Base-by-base conservation (phyloP, 208 protist species). In the Tritrichomonas foetus region DNA sequence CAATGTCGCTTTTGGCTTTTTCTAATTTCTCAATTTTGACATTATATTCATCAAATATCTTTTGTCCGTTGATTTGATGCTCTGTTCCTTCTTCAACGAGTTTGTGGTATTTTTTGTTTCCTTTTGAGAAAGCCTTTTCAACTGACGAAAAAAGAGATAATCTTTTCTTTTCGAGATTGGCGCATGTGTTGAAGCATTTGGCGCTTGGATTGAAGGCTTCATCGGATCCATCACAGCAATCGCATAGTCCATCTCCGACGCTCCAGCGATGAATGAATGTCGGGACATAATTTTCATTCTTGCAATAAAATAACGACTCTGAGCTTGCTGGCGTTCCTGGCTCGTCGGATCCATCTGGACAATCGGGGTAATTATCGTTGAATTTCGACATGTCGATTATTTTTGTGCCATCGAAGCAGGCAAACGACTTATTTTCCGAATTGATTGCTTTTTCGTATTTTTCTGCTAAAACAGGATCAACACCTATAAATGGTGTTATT, bases 161-260 rank as follows among this genome's bases (percentile, higher is more conserved):
- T 89, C 78, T 89, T 89, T 89, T 16, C 2, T 3, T 39, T 57
- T 89, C 78, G 30, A 89, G 78, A 0, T 33, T 16, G 0, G 41
- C 20, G 27, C 78, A 89, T 33, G 41, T 89, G 30, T 89, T 89
- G 41, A 47, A 27, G 47, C 78, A 89, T 33, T 57, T 53, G 2
- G 44, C 78, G 30, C 57, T 41, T 20, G 78, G 47, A 57, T 89
- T 89, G 47, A 61, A 57, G 3, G 30, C 22, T 36, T 89, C 78
- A 57, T 89, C 78, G 33, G 78, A 53, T 3, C 78, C 78, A 57
- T 89, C 78, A 89, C 78, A 89, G 27, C 78, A 89, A 30, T 57
- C 47, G 47, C 78, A 89, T 20, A 61, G 1, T 39, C 78, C 78
- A 57, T 89, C 78, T 11, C 47, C 44, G 20, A 89, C 78, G 39